Evolutionary conservation across 73 alveolate genomes (phyloP).

Genomic region (Stentor roeselii): DNA sequence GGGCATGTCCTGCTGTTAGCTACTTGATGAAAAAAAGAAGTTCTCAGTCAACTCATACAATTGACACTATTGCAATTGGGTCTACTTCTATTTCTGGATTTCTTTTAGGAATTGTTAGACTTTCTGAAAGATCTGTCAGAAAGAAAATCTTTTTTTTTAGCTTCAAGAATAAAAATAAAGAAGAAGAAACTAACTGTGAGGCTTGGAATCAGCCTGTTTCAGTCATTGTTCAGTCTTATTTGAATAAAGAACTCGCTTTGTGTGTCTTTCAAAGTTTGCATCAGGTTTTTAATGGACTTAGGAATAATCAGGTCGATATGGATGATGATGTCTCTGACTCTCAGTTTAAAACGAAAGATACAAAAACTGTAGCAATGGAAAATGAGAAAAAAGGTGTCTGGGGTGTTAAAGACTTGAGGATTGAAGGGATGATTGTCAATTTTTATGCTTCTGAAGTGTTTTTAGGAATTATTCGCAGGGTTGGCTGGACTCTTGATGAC

Average conservation of each 20-base stretch:
- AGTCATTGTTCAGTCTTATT: not conserved
- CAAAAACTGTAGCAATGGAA: not conserved
- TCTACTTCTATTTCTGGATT: not conserved
- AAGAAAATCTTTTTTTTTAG: not conserved
- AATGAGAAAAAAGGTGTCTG: not conserved
- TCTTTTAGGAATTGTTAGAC: not conserved
- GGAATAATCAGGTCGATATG: not conserved
- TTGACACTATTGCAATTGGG: conserved; percentile 5
- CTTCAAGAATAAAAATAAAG: not conserved
- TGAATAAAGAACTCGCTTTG: not conserved
- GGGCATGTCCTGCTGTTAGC: conserved; percentile 16
- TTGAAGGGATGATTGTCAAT: not conserved
- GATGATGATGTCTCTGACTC: not conserved
- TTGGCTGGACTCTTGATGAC: not conserved
- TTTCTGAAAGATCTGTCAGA: not conserved
- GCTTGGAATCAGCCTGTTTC: conserved; percentile 21
- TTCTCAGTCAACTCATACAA: not conserved
- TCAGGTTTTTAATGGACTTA: not conserved
- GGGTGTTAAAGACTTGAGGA: conserved; percentile 9
- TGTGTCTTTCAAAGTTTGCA: not conserved
- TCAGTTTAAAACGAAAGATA: not conserved
- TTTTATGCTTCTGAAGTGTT: conserved; percentile 26
- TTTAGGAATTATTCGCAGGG: not conserved
- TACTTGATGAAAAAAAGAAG: not conserved
- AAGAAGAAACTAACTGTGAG: not conserved